Evolutionary conservation across 2,329 filamentous ascomycete species (phyloP).

Genomic region (Phoma herbarum): DNA sequence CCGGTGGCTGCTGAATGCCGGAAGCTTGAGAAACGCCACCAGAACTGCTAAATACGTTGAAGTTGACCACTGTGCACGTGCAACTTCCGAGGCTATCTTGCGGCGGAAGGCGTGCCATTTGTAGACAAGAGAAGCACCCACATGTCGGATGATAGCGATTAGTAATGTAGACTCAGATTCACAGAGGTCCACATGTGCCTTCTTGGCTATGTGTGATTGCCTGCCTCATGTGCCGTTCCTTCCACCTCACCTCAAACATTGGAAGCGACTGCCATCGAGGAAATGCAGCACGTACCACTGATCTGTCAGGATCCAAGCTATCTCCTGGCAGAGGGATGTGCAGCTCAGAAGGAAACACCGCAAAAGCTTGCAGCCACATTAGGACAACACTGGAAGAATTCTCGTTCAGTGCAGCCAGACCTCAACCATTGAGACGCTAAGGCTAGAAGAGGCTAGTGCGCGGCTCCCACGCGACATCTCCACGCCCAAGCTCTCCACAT

Average conservation of each 20-base stretch:
- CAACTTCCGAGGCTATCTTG: background rate
- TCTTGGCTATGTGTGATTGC: constrained; percentile 10
- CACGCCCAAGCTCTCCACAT: constrained; percentile 20
- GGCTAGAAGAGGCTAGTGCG: background rate
- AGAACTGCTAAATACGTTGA: background rate
- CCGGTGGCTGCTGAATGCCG: background rate
- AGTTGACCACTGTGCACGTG: background rate
- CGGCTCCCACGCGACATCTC: constrained; percentile 9
- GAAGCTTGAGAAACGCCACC: background rate
- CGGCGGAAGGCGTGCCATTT: constrained; percentile 1
- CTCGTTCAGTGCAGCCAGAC: constrained; percentile 6
- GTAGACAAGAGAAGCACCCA: background rate
- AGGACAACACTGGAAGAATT: background rate
- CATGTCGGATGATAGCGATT: background rate
- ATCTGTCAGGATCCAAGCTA: background rate
- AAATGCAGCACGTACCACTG: background rate
- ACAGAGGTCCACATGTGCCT: background rate
- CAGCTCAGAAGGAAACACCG: background rate
- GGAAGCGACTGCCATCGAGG: background rate
- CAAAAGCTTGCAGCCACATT: background rate
- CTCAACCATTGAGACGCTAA: background rate
- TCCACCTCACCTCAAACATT: background rate
- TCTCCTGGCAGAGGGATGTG: background rate
- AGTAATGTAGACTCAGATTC: background rate
- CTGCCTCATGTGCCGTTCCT: background rate